Percentiles rank a stretch among this genome's conserved stretches.
These are phyloP conservation scores for Talaromyces sp. DNA, from an alignment of 2,329 filamentous ascomycete genomes.

Conservation along the genomic window DNA sequence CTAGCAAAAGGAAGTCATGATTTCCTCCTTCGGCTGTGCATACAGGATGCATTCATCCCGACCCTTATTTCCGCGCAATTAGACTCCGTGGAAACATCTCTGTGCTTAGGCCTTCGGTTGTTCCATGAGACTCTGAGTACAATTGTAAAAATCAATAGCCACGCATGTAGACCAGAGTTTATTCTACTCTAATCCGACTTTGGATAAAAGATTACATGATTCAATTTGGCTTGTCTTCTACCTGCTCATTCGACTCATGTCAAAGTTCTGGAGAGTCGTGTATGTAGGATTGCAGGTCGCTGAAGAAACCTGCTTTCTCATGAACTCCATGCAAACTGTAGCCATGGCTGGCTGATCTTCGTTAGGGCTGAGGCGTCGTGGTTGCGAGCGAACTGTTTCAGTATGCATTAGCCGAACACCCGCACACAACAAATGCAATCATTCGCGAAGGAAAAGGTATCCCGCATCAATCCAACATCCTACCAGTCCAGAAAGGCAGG, in stretches of 20 bases:
- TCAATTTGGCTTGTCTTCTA: background rate
- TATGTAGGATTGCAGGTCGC: background rate
- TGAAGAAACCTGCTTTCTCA: background rate
- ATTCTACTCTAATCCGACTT: background rate
- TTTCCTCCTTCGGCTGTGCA: background rate
- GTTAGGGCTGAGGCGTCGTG: background rate
- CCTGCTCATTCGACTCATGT: background rate
- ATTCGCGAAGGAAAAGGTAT: background rate
- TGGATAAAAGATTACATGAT: background rate
- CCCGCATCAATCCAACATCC: background rate
- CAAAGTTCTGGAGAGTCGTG: background rate
- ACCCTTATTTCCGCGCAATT: background rate
- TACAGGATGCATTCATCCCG: background rate
- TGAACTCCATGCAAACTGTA: background rate
- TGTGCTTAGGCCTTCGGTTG: background rate
- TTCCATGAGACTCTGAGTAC: background rate
- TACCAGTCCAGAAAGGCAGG: background rate
- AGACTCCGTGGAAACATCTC: background rate
- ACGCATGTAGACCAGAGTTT: background rate
- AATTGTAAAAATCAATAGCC: background rate
- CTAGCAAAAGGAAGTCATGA: background rate
- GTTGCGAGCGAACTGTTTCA: background rate
- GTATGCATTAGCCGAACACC: background rate
- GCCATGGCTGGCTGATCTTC: conserved; percentile 11
- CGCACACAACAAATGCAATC: background rate